Evolutionary conservation across 83 land plant genomes (phyloP).

Genomic region (Larix sibirica): DNA sequence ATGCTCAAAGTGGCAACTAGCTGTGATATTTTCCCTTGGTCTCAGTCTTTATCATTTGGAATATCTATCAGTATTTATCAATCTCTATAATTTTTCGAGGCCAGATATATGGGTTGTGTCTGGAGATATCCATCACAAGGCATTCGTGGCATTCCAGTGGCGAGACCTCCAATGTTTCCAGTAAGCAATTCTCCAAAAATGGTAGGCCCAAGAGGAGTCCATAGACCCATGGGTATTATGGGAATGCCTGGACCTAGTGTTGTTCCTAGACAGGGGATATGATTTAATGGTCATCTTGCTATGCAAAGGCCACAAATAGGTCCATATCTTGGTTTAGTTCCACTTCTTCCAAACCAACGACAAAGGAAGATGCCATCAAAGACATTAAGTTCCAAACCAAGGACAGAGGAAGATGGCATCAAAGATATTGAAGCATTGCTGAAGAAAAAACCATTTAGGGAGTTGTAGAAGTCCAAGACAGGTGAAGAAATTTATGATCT

Average conservation of each 20-base stretch:
- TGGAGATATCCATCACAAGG: slow-evolving; percentile 38
- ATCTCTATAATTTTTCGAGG: not conserved
- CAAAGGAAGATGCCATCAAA: slow-evolving; percentile 79
- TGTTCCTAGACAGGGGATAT: slow-evolving; percentile 19
- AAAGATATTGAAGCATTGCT: slow-evolving; percentile 84
- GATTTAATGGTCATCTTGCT: slow-evolving; percentile 26
- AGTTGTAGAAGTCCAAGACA: slow-evolving; percentile 79
- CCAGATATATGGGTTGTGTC: slow-evolving; percentile 64
- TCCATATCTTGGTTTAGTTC: slow-evolving; percentile 26
- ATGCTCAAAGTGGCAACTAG: too few relatives aligned
- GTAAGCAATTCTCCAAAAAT: slow-evolving; percentile 39
- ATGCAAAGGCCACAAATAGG: slow-evolving; percentile 59
- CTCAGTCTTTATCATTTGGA: too few relatives aligned
- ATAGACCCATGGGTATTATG: slow-evolving; percentile 60
- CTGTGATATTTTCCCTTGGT: too few relatives aligned
- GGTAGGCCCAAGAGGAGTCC: slow-evolving; percentile 49
- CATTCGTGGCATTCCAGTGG: slow-evolving; percentile 25
- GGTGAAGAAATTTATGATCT: slow-evolving; percentile 91
- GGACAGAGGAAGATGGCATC: slow-evolving; percentile 73
- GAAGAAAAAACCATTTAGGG: slow-evolving; percentile 79
- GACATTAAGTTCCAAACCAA: slow-evolving; percentile 52
- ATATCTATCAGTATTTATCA: too few relatives aligned
- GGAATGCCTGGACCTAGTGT: slow-evolving; percentile 64
- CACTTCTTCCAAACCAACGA: slow-evolving; percentile 33
- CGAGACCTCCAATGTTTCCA: slow-evolving; percentile 54